Evolutionary conservation across 768 basidiomycete genomes (phyloP).

Genomic region (Tricholoma saponaceum): DNA sequence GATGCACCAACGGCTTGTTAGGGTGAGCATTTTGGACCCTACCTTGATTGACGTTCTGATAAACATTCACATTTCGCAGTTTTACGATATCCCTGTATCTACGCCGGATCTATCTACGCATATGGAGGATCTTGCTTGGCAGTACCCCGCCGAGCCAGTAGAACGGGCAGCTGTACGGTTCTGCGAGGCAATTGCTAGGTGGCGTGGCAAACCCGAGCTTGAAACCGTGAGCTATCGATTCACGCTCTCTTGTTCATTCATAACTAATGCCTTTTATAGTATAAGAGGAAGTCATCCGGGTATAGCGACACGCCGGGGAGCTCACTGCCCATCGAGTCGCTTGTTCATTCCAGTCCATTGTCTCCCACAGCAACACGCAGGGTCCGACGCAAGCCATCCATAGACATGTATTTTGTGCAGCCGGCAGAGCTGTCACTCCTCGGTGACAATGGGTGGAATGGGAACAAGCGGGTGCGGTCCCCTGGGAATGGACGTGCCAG

Average conservation of each 20-base stretch:
- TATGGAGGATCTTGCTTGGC: slow-evolving; percentile 75
- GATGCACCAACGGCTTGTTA: slow-evolving; percentile 67
- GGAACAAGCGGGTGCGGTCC: slow-evolving; percentile 21
- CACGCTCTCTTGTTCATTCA: slow-evolving; percentile 15
- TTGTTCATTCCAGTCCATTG: slow-evolving; percentile 60
- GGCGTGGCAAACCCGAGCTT: slow-evolving; percentile 83
- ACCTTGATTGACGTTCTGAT: neutral
- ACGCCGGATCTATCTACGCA: slow-evolving; percentile 76
- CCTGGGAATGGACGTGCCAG: slow-evolving; percentile 15
- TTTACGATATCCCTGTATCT: slow-evolving; percentile 67
- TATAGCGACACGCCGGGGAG: slow-evolving; percentile 27
- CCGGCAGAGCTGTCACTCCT: slow-evolving; percentile 8
- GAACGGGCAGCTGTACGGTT: slow-evolving; percentile 76
- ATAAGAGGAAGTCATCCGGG: slow-evolving; percentile 51
- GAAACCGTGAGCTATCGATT: slow-evolving; percentile 51
- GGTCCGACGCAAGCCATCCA: slow-evolving; percentile 32
- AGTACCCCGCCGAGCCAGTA: slow-evolving; percentile 77
- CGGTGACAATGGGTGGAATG: slow-evolving; percentile 16
- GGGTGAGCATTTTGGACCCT: slow-evolving; percentile 42
- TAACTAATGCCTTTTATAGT: slow-evolving; percentile 22
- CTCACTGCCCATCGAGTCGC: slow-evolving; percentile 57
- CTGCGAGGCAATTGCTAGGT: slow-evolving; percentile 76
- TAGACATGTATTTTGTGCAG: slow-evolving; percentile 44
- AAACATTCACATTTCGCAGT: slow-evolving; percentile 37
- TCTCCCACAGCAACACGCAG: slow-evolving; percentile 5